A percentile compares a stretch with the other conserved stretches of the same genome.
These are phyloP conservation scores for Malus hybrid DNA, from an alignment of 331 rosid genomes.

Conservation along the genomic window DNA sequence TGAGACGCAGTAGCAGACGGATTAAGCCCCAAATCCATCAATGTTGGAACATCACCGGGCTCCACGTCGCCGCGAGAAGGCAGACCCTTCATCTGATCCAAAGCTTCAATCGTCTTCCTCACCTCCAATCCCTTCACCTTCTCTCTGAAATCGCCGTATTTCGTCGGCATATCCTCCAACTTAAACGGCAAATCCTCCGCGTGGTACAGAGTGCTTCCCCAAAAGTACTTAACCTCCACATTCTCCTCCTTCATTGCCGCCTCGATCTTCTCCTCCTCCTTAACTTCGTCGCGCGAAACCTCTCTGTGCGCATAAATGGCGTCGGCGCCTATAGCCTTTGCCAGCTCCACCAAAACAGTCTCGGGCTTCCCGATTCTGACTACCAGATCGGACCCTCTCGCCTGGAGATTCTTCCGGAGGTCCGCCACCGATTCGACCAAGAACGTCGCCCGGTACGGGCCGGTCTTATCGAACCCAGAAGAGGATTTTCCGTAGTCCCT, in stretches of 20 bases:
- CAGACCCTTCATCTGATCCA: constrained; percentile 83
- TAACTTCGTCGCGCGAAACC: constrained; percentile 83
- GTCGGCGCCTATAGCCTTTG: constrained; percentile 80
- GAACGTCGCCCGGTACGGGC: constrained; percentile 82
- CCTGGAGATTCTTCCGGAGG: constrained; percentile 62
- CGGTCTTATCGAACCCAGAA: constrained; percentile 90
- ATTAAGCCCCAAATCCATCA: constrained; percentile 75
- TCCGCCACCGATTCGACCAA: constrained; percentile 78
- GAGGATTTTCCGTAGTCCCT: constrained; percentile 85
- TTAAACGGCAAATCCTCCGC: constrained; percentile 75
- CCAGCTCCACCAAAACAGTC: constrained; percentile 61
- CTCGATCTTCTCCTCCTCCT: constrained; percentile 70
- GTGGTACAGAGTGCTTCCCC: constrained; percentile 96
- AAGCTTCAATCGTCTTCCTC: constrained; percentile 74
- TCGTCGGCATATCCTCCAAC: constrained; percentile 85
- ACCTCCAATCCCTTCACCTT: constrained; percentile 62
- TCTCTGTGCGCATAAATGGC: constrained; percentile 69
- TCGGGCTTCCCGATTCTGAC: constrained; percentile 86
- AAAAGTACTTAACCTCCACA: constrained; percentile 79
- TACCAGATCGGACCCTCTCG: constrained; percentile 82
- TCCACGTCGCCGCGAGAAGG: constrained; percentile 83
- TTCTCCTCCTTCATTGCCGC: constrained; percentile 76
- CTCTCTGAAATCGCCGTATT: constrained; percentile 81
- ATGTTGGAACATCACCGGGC: constrained; percentile 82
- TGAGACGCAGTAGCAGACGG: constrained; percentile 62